These are phyloP conservation scores for Exophiala aquamarina DNA, from an alignment of 2,329 filamentous ascomycete species.

Conservation along the genomic window DNA sequence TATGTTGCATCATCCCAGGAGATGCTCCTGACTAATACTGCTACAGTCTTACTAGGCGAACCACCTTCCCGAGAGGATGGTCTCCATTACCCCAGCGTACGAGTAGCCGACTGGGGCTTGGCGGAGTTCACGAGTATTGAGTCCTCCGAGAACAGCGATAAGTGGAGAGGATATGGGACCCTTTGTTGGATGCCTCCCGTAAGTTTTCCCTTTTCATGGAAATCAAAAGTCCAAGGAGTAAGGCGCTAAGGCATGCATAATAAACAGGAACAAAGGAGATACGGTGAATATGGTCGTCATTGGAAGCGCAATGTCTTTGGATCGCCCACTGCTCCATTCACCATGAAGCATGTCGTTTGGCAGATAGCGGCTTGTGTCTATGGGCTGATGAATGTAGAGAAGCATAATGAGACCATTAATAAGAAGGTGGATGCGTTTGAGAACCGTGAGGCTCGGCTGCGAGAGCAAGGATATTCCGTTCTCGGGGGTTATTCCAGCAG, in stretches of 20 bases:
- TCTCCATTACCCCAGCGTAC: slow-evolving; percentile 17
- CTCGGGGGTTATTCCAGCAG: neutral
- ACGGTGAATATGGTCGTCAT: slow-evolving; percentile 11
- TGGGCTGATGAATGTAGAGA: slow-evolving; percentile 15
- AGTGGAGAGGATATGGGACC: slow-evolving; percentile 15
- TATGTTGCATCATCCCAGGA: neutral
- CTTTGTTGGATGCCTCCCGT: slow-evolving; percentile 20
- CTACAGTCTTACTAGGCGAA: slow-evolving; percentile 17
- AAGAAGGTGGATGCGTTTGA: slow-evolving; percentile 5
- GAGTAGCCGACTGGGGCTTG: slow-evolving; percentile 20
- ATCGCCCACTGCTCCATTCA: slow-evolving; percentile 4
- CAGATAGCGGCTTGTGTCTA: slow-evolving; percentile 19
- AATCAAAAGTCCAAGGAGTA: neutral
- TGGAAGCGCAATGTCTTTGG: slow-evolving; percentile 14
- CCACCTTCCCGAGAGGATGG: slow-evolving; percentile 1
- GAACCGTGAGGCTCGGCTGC: slow-evolving; percentile 2
- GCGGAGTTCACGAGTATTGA: slow-evolving; percentile 16
- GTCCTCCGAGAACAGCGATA: slow-evolving; percentile 13
- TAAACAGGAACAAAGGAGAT: slow-evolving; percentile 17
- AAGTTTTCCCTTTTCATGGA: neutral
- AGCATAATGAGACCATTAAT: slow-evolving; percentile 12
- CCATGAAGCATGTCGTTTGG: slow-evolving; percentile 20
- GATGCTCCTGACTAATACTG: neutral
- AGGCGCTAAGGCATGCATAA: neutral
- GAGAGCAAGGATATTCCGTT: slow-evolving; percentile 14